Conservation (phyloP, 179 eudicot genomes). For the Heliamphora pulchella region DNA sequence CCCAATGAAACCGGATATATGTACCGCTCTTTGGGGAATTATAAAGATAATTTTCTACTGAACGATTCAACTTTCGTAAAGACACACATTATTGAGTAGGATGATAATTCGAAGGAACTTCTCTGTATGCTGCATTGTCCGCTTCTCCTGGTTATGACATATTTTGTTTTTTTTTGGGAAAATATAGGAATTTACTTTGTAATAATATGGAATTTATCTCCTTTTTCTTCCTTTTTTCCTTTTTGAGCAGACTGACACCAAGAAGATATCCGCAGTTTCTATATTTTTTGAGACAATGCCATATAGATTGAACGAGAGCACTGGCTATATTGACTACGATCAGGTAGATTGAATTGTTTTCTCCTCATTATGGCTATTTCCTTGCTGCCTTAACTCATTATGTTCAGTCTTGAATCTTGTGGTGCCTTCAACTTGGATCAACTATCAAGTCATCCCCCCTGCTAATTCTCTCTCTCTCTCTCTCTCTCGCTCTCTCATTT, state of each 20-base stretch:
- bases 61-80: neutral
- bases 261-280: conserved; percentile 95
- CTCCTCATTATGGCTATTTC: neutral
- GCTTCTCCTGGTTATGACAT: neutral
- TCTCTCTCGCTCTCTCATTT: neutral
- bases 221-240: neutral
- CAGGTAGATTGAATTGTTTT: conserved; percentile 44
- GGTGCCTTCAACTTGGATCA: neutral
- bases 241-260: conserved; percentile 82
- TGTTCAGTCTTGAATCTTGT: neutral
- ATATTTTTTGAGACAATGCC: conserved; percentile 99
- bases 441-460: neutral
- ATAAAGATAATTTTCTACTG: too few species aligned
- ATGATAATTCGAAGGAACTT: neutral
- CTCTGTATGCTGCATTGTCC: neutral
- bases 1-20: too few species aligned
- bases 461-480: neutral
- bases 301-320: conserved; percentile 88
- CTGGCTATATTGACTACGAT: conserved; percentile 93
- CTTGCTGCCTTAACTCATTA: neutral
- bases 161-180: neutral
- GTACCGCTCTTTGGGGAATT: too few species aligned
- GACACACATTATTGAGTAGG: neutral
- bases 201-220: neutral
- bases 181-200: neutral